phyloP scores from a whole-genome alignment of 2,329 filamentous ascomycete genomes.

The Neofusicoccum parvum region DNA sequence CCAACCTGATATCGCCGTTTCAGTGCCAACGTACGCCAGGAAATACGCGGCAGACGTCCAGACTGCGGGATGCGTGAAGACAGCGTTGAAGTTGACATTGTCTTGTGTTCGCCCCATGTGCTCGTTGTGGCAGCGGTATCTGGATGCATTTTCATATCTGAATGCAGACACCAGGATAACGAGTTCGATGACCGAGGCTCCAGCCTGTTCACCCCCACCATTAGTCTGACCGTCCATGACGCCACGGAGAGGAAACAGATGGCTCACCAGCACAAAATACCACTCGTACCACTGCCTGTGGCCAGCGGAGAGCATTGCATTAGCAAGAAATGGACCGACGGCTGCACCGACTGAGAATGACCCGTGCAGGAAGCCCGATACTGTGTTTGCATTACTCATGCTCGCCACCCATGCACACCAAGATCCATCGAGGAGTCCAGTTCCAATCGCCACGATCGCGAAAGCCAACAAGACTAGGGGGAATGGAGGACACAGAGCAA shows the following conservation, averaged over 20 bases:
- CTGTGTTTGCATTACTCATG: slow-evolving; percentile 43
- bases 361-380: slow-evolving; percentile 46
- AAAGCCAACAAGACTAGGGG: slow-evolving; percentile 35
- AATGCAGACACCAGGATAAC: slow-evolving; percentile 40
- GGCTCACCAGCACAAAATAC: slow-evolving; percentile 44
- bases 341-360: slow-evolving; percentile 44
- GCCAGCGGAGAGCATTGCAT: slow-evolving; percentile 32
- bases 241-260: neutral
- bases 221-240: neutral
- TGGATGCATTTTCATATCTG: slow-evolving; percentile 36
- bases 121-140: slow-evolving; percentile 34
- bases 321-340: slow-evolving; percentile 40
- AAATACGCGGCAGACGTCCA: slow-evolving; percentile 49
- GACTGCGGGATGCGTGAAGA: slow-evolving; percentile 39
- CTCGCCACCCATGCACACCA: slow-evolving; percentile 51
- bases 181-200: slow-evolving; percentile 29
- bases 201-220: slow-evolving; percentile 21
- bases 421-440: slow-evolving; percentile 46
- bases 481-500: slow-evolving; percentile 37
- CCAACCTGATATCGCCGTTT: slow-evolving; percentile 51
- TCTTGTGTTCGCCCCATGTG: neutral
- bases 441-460: slow-evolving; percentile 40
- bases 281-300: slow-evolving; percentile 41
- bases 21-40: slow-evolving; percentile 49
- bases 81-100: slow-evolving; percentile 11